Evolutionary conservation across 495 filamentous ascomycete genomes (phyloP), one percentile per base, ranked within the genome.

Genomic region (Lasiosphaeria ovina): DNA sequence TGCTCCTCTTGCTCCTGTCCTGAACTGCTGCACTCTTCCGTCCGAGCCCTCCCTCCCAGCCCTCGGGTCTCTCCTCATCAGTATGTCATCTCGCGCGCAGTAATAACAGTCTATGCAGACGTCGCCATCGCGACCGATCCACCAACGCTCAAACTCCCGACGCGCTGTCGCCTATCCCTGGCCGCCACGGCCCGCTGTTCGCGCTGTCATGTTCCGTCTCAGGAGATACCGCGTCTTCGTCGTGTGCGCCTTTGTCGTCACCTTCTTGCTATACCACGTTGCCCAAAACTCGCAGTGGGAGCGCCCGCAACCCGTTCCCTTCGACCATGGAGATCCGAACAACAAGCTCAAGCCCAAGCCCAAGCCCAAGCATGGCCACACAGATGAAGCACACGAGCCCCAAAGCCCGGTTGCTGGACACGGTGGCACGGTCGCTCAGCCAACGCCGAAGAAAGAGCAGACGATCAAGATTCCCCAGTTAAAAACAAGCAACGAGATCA

Each of bases 181-280:
- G 7, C 16, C 36, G 11, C 10, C 31, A 10, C 12, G 6, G n/a
- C 35, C 45, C 17, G 16, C 32, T 36, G 16, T 33, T 16, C 40
- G 7, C 11, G 34, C 14, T 24, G 75, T 64, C 52, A 93, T 94
- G 91, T 76, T 90, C 59, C 88, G 90, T 44, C 72, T 89, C 63
- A 87, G 91, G 54, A 82, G 90, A 74, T 93, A 91, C 67, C 86
- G 91, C 56, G 78, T 87, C 51, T 87, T 90, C 61, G 69, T 92
- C 51, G 74, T 89, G 64, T 87, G 90, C 68, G 85, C 90, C 51
- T 80, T 85, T 54, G 71, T 90, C 51, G 73, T 87, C 53, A 72
- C 87, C 35, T 73, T 92, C 48, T 74, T 85, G 14, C 72, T 93
- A 24, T 82, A 90, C 64, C 84, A 90, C 69, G 87, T 90, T 54